phyloP scores from a whole-genome alignment of 148 eudicot genomes.

The Limonium bicolor region DNA sequence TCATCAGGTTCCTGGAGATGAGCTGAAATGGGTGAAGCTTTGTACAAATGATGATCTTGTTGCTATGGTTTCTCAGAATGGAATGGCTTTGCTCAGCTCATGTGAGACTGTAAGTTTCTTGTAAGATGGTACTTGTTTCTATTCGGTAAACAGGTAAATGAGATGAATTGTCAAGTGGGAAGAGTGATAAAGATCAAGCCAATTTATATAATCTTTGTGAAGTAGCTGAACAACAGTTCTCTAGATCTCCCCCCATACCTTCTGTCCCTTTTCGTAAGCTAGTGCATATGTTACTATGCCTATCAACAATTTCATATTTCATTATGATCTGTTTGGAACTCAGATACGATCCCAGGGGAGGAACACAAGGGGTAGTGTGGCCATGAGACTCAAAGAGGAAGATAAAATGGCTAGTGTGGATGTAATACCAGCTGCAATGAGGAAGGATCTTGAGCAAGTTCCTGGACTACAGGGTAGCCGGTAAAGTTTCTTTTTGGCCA shows the following conservation, averaged over 20 bases:
- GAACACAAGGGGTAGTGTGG: slow-evolving; percentile 72
- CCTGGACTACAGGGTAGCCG: slow-evolving; percentile 27
- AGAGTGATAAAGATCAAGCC: too few relatives aligned
- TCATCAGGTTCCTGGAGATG: slow-evolving; percentile 84
- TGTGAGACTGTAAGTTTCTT: slow-evolving; percentile 51
- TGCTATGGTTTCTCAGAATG: slow-evolving; percentile 96
- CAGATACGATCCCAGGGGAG: slow-evolving; percentile 85
- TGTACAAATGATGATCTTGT: slow-evolving; percentile 81
- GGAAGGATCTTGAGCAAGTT: slow-evolving; percentile 26
- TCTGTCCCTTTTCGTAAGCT: too few relatives aligned
- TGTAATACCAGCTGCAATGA: slow-evolving; percentile 59
- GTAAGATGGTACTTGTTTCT: too few relatives aligned
- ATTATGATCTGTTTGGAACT: slow-evolving; percentile 7
- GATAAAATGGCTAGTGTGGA: slow-evolving; percentile 91
- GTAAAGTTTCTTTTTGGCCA: slow-evolving; percentile 49
- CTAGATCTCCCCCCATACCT: too few relatives aligned
- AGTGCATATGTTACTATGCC: too few relatives aligned
- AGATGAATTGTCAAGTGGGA: too few relatives aligned
- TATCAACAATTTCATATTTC: too few relatives aligned
- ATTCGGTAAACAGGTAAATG: too few relatives aligned
- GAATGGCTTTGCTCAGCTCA: slow-evolving; percentile 67
- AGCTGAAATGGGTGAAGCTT: slow-evolving; percentile 81
- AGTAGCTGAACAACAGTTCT: too few relatives aligned
- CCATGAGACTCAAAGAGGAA: slow-evolving; percentile 73
- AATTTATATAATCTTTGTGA: too few relatives aligned